A percentile compares a stretch with the other conserved stretches of the same genome.
Evolutionary conservation across 108 stramenopile genomes (phyloP).

Genomic region (Seminavis robusta): DNA sequence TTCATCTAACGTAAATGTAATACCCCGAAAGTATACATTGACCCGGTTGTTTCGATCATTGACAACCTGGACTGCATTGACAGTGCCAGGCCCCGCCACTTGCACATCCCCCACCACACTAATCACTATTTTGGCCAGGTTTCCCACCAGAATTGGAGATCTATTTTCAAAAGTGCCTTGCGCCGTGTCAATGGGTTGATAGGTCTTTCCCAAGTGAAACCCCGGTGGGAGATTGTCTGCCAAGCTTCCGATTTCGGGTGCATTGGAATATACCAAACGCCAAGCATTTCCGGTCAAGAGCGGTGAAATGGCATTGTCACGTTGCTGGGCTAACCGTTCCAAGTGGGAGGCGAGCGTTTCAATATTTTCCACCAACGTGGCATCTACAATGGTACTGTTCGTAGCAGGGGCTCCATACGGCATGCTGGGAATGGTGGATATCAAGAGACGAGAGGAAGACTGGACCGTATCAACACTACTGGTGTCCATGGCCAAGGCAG

Average conservation of each 20-base stretch:
- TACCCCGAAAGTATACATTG: neutral
- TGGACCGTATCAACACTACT: no score
- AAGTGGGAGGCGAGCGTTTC: neutral
- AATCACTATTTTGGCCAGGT: neutral
- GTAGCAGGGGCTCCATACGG: constrained; percentile 4
- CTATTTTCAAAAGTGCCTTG: neutral
- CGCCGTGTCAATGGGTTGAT: constrained; percentile 4
- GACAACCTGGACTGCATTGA: constrained; percentile 1
- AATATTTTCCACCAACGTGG: neutral
- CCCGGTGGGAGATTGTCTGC: constrained; percentile 2
- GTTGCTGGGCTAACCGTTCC: no score
- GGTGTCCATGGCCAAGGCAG: no score
- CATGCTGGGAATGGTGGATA: constrained; percentile 6
- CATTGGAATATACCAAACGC: constrained; percentile 7
- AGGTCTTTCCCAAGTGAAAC: neutral
- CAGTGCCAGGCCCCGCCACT: neutral
- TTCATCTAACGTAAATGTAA: neutral
- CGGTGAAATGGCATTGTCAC: neutral
- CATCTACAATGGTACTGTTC: neutral
- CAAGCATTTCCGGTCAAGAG: neutral
- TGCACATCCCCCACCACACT: constrained; percentile 1
- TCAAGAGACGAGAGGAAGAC: no score
- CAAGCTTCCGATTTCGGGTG: constrained; percentile 6
- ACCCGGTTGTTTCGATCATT: constrained; percentile 9
- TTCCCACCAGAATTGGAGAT: neutral